A percentile compares a stretch with the other conserved stretches of the same genome.
Evolutionary conservation across 305 asterid genomes (phyloP).

Genomic region (Fraxinus baroniana): DNA sequence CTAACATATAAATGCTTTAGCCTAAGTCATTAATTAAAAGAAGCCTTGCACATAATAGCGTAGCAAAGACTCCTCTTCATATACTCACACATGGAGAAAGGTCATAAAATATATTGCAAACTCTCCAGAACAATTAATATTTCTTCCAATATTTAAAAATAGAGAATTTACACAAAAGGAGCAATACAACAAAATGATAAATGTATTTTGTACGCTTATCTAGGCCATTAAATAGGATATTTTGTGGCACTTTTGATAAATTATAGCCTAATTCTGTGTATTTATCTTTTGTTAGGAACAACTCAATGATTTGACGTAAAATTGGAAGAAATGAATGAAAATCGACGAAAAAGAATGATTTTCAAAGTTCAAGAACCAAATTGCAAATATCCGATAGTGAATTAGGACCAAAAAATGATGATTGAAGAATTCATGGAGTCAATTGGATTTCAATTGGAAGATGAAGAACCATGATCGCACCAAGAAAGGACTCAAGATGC

Average conservation of each 20-base stretch:
- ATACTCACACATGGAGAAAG: not conserved
- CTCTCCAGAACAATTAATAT: not conserved
- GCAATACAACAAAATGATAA: not conserved
- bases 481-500: not conserved
- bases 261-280: not conserved
- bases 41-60: not conserved
- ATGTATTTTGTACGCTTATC: not conserved
- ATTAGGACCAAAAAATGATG: not conserved
- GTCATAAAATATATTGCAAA: not conserved
- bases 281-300: not conserved
- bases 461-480: not conserved
- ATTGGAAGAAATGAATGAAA: not conserved
- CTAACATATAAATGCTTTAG: not conserved
- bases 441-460: not conserved
- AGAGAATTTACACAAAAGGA: not conserved
- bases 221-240: not conserved
- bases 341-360: not conserved
- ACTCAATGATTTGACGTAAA: not conserved
- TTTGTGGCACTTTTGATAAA: not conserved
- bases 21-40: not conserved
- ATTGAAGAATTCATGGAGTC: not conserved
- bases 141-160: not conserved
- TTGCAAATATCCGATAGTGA: not conserved
- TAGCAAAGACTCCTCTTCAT: not conserved
- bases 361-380: not conserved